Evolutionary conservation across 495 filamentous ascomycete species (phyloP), one percentile per base, ranked within the genome.

Genomic region (Neurospora sp.): DNA sequence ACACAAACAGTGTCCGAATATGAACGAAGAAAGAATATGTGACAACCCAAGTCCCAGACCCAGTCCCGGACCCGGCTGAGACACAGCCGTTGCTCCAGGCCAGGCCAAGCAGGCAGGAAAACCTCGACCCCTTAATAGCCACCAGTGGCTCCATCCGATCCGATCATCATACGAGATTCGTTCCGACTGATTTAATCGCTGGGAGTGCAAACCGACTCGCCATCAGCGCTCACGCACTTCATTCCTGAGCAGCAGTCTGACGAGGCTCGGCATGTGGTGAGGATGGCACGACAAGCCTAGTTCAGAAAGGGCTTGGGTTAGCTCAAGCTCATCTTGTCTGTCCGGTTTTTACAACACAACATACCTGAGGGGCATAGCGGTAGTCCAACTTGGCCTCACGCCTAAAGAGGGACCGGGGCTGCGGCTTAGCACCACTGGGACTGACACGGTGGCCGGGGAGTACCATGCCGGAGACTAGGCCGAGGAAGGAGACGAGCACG

Each of bases 231-330:
- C 31, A 41, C 65, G 61, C 71, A 73, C 12, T 45, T 68, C 65
- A 73, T 70, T 14, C 68, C 68, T 1, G 71, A 22, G 71, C 71
- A 73, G 68, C 71, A 73, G 40, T 73, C 71, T n/a, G 47, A 39
- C 35, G 69, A 20, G 6, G 14, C 27, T 31, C 65, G 65, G 68
- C 71, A 73, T 9, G 65, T 70, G 14, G 71, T 73, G 40, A 73
- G 31, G 3, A 73, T 45, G 3, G 65, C 44, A 27, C 69, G 71
- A 42, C 71, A 73, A 20, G 71, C 41, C 71, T 73, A 4, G 12
- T 18, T 14, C 8, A 9, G 6, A 22, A 35, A 22, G 53, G 53
- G 27, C 4, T 18, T 14, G 40, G 8, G n/a, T 72, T 35, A 31
- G 27, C 16, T 20, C 22, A 22, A 38, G 45, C 40, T n/a, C 27